Conservation (phyloP, 257 asterid species). For the Nicotiana tomentosiformis region DNA sequence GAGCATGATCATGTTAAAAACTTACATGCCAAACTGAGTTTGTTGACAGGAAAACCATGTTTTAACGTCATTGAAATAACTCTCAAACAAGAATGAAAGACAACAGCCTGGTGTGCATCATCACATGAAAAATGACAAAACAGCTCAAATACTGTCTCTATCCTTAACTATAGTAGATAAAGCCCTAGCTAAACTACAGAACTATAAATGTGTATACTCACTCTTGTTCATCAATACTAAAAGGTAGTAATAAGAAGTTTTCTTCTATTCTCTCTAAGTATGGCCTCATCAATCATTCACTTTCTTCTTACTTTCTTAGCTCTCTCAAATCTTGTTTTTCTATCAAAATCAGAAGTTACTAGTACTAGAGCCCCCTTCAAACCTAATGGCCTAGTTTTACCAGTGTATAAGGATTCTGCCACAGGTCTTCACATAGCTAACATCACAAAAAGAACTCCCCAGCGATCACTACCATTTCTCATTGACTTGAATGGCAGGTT, state of each 20-base stretch:
- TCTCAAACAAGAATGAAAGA: background rate
- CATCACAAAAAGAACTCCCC: conserved; percentile 38
- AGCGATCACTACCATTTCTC: conserved; percentile 22
- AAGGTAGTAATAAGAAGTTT: background rate
- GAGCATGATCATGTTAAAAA: background rate
- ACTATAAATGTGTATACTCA: background rate
- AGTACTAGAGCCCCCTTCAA: conserved; percentile 14
- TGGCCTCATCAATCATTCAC: background rate
- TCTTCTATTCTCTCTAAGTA: conserved; percentile 2
- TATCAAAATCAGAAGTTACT: background rate
- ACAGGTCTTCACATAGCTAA: conserved; percentile 27
- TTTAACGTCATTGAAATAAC: background rate
- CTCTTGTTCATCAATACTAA: background rate
- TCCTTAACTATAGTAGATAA: background rate
- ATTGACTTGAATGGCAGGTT: conserved; percentile 40
- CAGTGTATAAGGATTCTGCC: conserved; percentile 26
- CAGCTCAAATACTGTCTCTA: background rate
- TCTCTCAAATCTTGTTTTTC: background rate
- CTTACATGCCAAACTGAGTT: conserved; percentile 6
- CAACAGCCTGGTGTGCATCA: background rate
- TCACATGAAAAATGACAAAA: conserved; percentile 6
- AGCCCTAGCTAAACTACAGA: background rate
- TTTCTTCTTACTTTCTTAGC: background rate
- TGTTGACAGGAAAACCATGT: background rate
- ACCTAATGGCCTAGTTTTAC: conserved; percentile 25